A percentile compares a stretch with the other conserved stretches of the same genome.
Evolutionary conservation across 495 filamentous ascomycete species (phyloP).

Genomic region (Patellaria atrata): DNA sequence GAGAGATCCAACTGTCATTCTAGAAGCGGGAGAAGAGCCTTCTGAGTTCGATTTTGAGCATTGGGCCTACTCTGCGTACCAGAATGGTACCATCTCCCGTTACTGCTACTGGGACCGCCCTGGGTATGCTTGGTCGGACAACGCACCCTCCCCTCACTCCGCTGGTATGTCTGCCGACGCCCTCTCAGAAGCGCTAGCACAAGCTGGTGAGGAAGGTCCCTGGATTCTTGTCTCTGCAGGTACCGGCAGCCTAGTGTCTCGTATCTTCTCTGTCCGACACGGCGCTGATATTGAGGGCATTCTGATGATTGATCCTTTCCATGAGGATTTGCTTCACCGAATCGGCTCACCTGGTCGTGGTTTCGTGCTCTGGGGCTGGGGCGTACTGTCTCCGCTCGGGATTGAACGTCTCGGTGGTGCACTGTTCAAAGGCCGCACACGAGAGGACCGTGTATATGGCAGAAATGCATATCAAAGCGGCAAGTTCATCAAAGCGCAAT

Average conservation of each 20-base stretch:
- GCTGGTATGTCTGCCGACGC: conserved; percentile 80
- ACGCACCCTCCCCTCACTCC: conserved; percentile 81
- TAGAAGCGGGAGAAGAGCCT: conserved; percentile 68
- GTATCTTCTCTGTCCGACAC: conserved; percentile 77
- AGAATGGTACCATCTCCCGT: conserved; percentile 60
- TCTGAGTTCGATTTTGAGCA: conserved; percentile 63
- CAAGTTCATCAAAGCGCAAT: conserved; percentile 69
- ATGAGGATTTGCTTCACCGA: conserved; percentile 63
- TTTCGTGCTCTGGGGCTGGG: conserved; percentile 72
- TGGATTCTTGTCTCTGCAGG: conserved; percentile 65
- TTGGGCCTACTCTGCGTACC: conserved; percentile 49
- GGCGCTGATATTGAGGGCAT: conserved; percentile 55
- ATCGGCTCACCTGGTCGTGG: conserved; percentile 55
- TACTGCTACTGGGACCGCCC: conserved; percentile 97
- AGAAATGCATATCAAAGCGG: conserved; percentile 61
- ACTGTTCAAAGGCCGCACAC: conserved; percentile 58
- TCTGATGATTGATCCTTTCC: conserved; percentile 73
- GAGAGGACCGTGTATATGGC: conserved; percentile 77
- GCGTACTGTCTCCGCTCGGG: conserved; percentile 72
- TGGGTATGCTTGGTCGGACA: conserved; percentile 80
- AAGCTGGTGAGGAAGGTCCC: conserved; percentile 69
- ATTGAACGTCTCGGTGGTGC: conserved; percentile 65
- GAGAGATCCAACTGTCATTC: conserved; percentile 51
- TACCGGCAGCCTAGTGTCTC: conserved; percentile 70
- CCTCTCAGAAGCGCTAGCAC: conserved; percentile 67